Percentiles rank a stretch among this genome's conserved stretches.
Evolutionary conservation across 106 monocot genomes (phyloP).

Genomic region (Narthecium ossifragum): DNA sequence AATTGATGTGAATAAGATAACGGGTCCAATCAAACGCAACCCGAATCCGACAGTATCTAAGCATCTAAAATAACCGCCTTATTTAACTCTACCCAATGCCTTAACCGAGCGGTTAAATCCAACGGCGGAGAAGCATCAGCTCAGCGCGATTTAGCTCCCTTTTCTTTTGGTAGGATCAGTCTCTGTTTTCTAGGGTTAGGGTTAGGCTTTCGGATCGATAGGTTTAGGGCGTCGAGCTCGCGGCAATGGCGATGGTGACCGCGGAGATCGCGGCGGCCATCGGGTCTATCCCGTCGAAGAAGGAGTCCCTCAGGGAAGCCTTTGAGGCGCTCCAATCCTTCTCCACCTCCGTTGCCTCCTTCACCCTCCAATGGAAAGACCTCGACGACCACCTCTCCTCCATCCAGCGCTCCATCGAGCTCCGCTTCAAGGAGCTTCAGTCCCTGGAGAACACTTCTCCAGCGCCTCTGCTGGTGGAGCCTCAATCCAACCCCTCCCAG

Average conservation of each 20-base stretch:
- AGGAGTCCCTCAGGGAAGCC: conserved; percentile 31
- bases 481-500: too few relatives aligned
- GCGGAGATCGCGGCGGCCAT: conserved; percentile 32
- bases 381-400: conserved; percentile 44
- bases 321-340: conserved; percentile 37
- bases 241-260: conserved; percentile 14
- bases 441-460: not conserved
- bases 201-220: conserved; percentile 10
- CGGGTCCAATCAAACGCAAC: too few relatives aligned
- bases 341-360: conserved; percentile 37
- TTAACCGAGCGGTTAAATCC: too few relatives aligned
- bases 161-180: not conserved
- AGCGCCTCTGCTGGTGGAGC: too few relatives aligned
- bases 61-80: too few relatives aligned
- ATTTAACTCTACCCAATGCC: too few relatives aligned
- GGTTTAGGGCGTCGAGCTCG: not conserved
- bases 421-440: conserved; percentile 35
- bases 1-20: too few relatives aligned
- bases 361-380: conserved; percentile 53
- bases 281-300: conserved; percentile 40
- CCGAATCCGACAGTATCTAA: too few relatives aligned
- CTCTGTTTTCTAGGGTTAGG: not conserved
- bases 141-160: not conserved
- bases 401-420: conserved; percentile 32
- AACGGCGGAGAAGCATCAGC: not conserved